These are phyloP conservation scores for Penicillium digitatum DNA, from an alignment of 2,329 filamentous ascomycete genomes.

Conservation along the genomic window DNA sequence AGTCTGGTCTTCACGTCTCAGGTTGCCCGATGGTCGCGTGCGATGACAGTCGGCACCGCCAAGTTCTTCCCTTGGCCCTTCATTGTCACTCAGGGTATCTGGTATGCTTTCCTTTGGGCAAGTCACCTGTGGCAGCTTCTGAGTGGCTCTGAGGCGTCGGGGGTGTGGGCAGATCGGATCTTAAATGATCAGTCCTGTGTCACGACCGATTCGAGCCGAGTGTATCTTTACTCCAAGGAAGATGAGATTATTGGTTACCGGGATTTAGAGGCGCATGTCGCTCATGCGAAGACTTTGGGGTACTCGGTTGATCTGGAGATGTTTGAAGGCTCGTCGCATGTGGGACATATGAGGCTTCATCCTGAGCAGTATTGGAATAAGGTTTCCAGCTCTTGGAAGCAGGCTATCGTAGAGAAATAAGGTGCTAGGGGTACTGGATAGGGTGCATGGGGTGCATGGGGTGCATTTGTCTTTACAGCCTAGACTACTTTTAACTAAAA, in stretches of 20 bases:
- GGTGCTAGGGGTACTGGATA: neutral
- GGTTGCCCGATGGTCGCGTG: constrained; percentile 50
- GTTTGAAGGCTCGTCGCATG: constrained; percentile 59
- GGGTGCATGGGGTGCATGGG: no score
- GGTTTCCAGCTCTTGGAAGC: constrained; percentile 18
- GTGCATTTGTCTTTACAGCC: neutral
- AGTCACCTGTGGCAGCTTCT: constrained; percentile 29
- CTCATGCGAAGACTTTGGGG: constrained; percentile 38
- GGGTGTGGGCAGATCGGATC: constrained; percentile 20
- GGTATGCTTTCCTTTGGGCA: constrained; percentile 43
- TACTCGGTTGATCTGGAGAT: constrained; percentile 50
- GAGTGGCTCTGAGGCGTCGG: constrained; percentile 15
- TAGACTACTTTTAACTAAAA: constrained; percentile 1
- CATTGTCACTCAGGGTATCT: constrained; percentile 47
- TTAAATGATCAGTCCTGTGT: constrained; percentile 15
- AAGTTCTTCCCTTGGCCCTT: constrained; percentile 45
- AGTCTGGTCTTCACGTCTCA: constrained; percentile 37
- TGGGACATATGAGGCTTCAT: constrained; percentile 58
- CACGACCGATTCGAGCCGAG: constrained; percentile 8
- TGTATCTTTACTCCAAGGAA: constrained; percentile 26
- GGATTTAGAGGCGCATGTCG: constrained; percentile 24
- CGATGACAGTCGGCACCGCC: constrained; percentile 51
- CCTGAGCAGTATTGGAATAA: constrained; percentile 55
- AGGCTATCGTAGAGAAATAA: constrained; percentile 8
- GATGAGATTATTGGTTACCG: constrained; percentile 25